Percentiles rank a stretch among this genome's conserved stretches.
These are phyloP conservation scores for Circinella minor DNA, from an alignment of 371 early-diverging fungal genomes.

Conservation along the genomic window DNA sequence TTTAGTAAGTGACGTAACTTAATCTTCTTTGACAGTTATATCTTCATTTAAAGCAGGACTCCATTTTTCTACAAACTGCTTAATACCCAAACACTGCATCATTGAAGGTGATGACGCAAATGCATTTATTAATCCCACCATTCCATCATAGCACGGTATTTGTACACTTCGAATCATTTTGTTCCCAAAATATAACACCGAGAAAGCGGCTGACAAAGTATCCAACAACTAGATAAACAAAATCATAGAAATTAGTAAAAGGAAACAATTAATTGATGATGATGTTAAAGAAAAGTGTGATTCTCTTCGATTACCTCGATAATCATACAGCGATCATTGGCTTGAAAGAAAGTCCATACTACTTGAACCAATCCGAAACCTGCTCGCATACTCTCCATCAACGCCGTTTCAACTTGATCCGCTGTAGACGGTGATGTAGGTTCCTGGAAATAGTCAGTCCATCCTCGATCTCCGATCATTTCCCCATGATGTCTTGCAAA, in stretches of 20 bases:
- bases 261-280: background rate
- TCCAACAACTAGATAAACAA: constrained; percentile 21
- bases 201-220: constrained; percentile 28
- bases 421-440: constrained; percentile 11
- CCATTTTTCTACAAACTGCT: constrained; percentile 17
- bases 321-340: constrained; percentile 27
- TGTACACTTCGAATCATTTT: constrained; percentile 22
- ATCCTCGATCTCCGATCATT: background rate
- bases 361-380: constrained; percentile 34
- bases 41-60: background rate
- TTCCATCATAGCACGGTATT: constrained; percentile 8
- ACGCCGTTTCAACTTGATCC: constrained; percentile 22
- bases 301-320: constrained; percentile 24
- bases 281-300: background rate
- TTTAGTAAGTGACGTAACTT: background rate
- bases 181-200: constrained; percentile 37
- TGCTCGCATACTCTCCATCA: constrained; percentile 28
- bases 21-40: background rate
- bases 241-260: background rate
- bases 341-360: constrained; percentile 18
- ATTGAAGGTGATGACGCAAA: constrained; percentile 12
- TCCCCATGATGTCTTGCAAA: constrained; percentile 6
- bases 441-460: constrained; percentile 31
- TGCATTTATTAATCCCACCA: constrained; percentile 6
- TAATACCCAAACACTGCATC: constrained; percentile 16